Evolutionary conservation across 2,329 filamentous ascomycete genomes (phyloP).

Genomic region (Xylaria sp.): DNA sequence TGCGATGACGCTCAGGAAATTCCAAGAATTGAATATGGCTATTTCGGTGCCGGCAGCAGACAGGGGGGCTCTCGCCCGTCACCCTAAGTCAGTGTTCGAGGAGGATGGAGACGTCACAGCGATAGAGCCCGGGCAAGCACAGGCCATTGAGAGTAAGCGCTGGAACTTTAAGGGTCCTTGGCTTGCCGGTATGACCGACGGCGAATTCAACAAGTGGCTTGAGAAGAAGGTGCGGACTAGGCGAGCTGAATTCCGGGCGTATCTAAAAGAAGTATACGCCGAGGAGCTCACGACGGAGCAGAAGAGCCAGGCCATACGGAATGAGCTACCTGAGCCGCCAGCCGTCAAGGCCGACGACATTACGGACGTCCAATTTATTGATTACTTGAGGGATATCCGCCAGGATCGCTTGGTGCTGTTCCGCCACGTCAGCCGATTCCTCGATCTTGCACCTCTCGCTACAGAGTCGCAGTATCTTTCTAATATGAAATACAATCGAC

Average conservation of each 20-base stretch:
- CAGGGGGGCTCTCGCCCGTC: slow-evolving; percentile 31
- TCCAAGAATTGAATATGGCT: slow-evolving; percentile 81
- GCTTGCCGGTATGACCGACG: slow-evolving; percentile 71
- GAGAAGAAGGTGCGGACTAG: slow-evolving; percentile 63
- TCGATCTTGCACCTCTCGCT: slow-evolving; percentile 68
- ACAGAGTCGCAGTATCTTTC: slow-evolving; percentile 46
- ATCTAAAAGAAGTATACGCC: slow-evolving; percentile 63
- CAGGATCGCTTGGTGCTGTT: slow-evolving; percentile 63
- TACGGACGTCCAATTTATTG: slow-evolving; percentile 61
- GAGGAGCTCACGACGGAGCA: slow-evolving; percentile 56
- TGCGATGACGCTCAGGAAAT: slow-evolving; percentile 83
- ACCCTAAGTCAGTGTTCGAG: slow-evolving; percentile 68
- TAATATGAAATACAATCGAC: slow-evolving; percentile 41
- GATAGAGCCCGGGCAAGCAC: slow-evolving; percentile 50
- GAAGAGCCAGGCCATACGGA: slow-evolving; percentile 54
- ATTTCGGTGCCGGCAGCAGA: slow-evolving; percentile 64
- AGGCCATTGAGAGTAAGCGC: slow-evolving; percentile 58
- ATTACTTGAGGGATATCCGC: slow-evolving; percentile 65
- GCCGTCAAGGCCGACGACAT: slow-evolving; percentile 54
- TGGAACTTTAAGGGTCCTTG: slow-evolving; percentile 77
- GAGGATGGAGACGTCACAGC: slow-evolving; percentile 66
- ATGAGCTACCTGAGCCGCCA: slow-evolving; percentile 49
- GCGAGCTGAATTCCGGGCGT: slow-evolving; percentile 65
- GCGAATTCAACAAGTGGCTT: slow-evolving; percentile 68
- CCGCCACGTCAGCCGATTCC: slow-evolving; percentile 66